phyloP scores from a whole-genome alignment of 768 basidiomycete genomes.

The Leccinum fibrillosum region DNA sequence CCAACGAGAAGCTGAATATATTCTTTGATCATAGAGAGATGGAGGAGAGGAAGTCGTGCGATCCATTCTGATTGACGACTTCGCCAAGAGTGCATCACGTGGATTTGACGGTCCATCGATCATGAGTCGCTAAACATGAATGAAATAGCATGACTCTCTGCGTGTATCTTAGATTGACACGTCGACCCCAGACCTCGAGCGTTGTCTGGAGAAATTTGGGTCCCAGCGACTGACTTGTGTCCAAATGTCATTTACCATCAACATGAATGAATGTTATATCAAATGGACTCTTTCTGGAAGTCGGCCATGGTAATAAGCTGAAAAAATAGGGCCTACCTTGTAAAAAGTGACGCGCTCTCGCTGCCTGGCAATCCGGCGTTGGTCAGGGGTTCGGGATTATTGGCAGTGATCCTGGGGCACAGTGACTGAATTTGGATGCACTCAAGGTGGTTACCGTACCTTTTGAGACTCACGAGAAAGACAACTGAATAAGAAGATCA shows the following conservation, averaged over 20 bases:
- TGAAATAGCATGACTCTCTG: background rate
- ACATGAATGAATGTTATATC: background rate
- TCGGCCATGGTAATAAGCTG: background rate
- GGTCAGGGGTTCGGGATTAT: too few relatives aligned
- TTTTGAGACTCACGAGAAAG: background rate
- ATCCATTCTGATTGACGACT: background rate
- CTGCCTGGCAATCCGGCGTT: background rate
- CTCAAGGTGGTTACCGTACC: background rate
- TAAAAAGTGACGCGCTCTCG: background rate
- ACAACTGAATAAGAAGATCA: background rate
- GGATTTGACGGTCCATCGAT: background rate
- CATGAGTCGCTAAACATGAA: background rate
- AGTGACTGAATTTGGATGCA: background rate
- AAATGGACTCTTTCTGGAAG: background rate
- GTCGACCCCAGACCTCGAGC: background rate
- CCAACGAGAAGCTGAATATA: background rate
- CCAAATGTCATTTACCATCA: background rate
- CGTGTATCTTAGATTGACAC: background rate
- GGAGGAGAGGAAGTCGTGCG: background rate
- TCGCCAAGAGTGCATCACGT: background rate
- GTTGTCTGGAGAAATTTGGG: background rate
- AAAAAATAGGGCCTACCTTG: background rate
- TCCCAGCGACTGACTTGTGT: background rate
- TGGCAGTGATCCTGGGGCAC: too few relatives aligned
- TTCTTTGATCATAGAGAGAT: background rate